Conservation (phyloP, 2,329 filamentous ascomycete species). For the Pseudovirgaria hyperparasitica region DNA sequence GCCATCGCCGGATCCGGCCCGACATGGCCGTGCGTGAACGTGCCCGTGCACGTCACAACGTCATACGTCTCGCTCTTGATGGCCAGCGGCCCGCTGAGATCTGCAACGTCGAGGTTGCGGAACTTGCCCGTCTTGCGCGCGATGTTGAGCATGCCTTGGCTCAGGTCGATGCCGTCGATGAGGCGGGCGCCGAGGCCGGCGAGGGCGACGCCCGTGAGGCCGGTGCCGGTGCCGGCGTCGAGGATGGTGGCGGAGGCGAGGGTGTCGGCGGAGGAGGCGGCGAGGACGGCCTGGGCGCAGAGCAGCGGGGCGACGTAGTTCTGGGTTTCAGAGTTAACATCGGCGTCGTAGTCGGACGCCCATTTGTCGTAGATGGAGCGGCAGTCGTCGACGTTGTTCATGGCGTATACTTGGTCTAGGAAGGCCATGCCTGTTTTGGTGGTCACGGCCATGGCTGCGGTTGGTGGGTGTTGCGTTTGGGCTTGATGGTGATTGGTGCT, state of each 20-base stretch:
- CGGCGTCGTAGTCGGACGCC: no score
- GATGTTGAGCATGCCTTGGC: slow-evolving; percentile 40
- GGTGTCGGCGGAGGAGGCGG: no score
- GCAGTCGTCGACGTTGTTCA: no score
- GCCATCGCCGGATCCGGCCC: slow-evolving; percentile 35
- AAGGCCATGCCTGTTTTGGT: no score
- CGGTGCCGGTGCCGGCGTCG: slow-evolving; percentile 45
- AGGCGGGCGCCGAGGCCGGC: slow-evolving; percentile 28
- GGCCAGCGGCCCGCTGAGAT: slow-evolving; percentile 34
- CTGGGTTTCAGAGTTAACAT: no score
- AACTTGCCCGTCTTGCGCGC: slow-evolving; percentile 38
- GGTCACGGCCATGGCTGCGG: no score
- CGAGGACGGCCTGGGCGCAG: no score
- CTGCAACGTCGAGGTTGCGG: slow-evolving; percentile 29
- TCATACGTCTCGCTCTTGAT: slow-evolving; percentile 33
- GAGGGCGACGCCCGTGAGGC: slow-evolving; percentile 38
- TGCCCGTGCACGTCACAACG: slow-evolving; percentile 40
- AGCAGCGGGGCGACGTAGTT: no score
- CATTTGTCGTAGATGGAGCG: no score
- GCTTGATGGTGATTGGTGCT: no score
- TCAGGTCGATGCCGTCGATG: slow-evolving; percentile 43
- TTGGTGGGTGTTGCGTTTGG: no score
- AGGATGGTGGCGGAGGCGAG: slow-evolving; percentile 25
- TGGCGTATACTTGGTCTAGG: no score
- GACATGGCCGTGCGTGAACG: slow-evolving; percentile 43